These are phyloP conservation scores for Fraxinus quadrangulata DNA, from an alignment of 257 asterid species.

Conservation along the genomic window DNA sequence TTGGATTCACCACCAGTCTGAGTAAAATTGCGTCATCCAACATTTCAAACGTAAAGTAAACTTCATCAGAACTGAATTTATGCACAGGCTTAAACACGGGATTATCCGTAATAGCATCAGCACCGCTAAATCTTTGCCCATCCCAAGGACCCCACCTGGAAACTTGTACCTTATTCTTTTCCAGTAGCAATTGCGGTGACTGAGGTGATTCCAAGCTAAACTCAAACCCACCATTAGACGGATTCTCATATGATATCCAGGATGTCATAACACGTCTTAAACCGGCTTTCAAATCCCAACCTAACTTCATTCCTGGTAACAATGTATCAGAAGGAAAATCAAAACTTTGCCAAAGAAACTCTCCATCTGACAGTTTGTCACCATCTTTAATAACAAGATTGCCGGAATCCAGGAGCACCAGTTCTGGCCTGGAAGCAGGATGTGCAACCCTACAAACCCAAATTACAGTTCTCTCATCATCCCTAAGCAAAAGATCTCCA, in stretches of 20 bases:
- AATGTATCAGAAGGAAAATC: conserved; percentile 43
- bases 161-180: neutral
- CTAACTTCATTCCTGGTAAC: conserved; percentile 59
- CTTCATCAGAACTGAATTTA: conserved; percentile 6
- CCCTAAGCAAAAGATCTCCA: conserved; percentile 24
- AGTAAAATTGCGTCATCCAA: conserved; percentile 22
- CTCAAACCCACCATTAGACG: conserved; percentile 38
- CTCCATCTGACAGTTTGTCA: neutral
- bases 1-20: conserved; percentile 35
- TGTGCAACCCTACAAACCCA: conserved; percentile 2
- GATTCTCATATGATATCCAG: conserved; percentile 39
- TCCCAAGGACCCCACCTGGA: conserved; percentile 57
- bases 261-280: conserved; percentile 37
- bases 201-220: conserved; percentile 32
- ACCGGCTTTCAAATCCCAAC: conserved; percentile 38
- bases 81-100: conserved; percentile 25
- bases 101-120: conserved; percentile 21
- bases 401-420: conserved; percentile 47
- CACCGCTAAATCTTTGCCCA: conserved; percentile 39
- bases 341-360: conserved; percentile 49
- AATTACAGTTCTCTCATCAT: conserved; percentile 4
- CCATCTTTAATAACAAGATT: conserved; percentile 29
- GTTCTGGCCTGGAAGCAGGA: conserved; percentile 5
- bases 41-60: conserved; percentile 21
- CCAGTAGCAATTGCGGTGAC: conserved; percentile 38